Percentiles rank a stretch among this genome's conserved stretches.
Conservation (phyloP, 768 basidiomycete species). For the Pulveroboletus ravenelii region DNA sequence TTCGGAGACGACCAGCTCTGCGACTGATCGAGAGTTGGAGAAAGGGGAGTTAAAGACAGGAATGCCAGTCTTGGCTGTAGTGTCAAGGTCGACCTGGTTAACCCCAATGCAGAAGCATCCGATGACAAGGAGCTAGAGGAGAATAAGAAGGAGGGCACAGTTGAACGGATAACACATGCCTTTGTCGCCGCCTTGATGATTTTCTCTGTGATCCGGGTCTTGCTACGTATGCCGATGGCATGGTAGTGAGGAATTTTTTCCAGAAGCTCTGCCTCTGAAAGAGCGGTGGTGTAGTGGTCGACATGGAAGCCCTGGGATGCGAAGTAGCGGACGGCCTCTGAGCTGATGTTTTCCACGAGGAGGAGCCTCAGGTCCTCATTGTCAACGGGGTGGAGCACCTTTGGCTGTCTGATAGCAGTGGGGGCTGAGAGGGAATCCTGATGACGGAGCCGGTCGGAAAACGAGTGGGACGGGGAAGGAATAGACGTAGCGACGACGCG, state of each 20-base stretch:
- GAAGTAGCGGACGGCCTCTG: conserved; percentile 81
- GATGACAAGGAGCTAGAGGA: conserved; percentile 78
- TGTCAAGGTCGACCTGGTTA: conserved; percentile 90
- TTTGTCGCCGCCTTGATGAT: conserved; percentile 85
- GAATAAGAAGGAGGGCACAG: background rate
- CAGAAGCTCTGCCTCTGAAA: conserved; percentile 92
- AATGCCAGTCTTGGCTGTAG: conserved; percentile 83
- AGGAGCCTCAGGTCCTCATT: conserved; percentile 79
- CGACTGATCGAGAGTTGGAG: conserved; percentile 98
- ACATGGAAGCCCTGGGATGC: conserved; percentile 83
- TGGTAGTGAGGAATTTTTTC: conserved; percentile 80
- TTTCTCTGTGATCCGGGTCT: conserved; percentile 91
- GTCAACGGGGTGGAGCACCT: conserved; percentile 75
- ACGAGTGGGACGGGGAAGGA: conserved; percentile 44
- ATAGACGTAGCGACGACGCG: conserved; percentile 44
- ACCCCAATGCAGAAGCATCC: conserved; percentile 99
- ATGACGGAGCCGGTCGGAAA: conserved; percentile 46
- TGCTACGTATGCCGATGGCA: conserved; percentile 94
- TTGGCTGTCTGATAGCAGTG: conserved; percentile 48
- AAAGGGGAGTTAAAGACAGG: conserved; percentile 99
- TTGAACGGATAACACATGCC: conserved; percentile 39
- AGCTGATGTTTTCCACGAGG: conserved; percentile 92
- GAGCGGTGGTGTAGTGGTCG: conserved; percentile 79
- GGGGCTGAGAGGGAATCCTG: conserved; percentile 30
- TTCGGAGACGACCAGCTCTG: conserved; percentile 94